Base-by-base conservation (phyloP, 331 rosid species). In the Spiraea crenata region DNA sequence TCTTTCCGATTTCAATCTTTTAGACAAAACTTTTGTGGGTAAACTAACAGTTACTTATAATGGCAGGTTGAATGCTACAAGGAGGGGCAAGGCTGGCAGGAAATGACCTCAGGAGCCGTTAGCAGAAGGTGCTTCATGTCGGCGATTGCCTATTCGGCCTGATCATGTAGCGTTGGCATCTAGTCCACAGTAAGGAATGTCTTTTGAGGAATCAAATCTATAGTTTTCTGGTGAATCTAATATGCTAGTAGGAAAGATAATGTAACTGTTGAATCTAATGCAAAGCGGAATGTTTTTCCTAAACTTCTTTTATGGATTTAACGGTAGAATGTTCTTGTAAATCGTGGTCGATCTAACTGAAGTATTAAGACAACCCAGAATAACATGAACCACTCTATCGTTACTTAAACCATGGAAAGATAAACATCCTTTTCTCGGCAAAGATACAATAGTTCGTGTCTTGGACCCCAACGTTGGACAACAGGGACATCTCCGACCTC, bases 11-110 rank as follows among this genome's bases (percentile, higher is more conserved):
- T 39, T 56, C 6, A 9, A 17, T 17, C 34, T 69, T 16, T 56
- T 73, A 70, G 15, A 56, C 45, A 35, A 1, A 31, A 3, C 15
- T 25, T 4, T 19, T 60, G 16, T 5, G n/a, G 39, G 61, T 57
- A 16, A 41, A 65, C 10, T 56, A 39, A 57, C 48, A 47, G 82
- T 66, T 77, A 57, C 57, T 42, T 31, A 55, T 15, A 50, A 61
- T 51, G 73, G 34, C 83, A 91, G 99, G 89, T 91, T 77, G 99
- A 91, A 76, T 73, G 6, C 72, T 93, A 83, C 72, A 85, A 82
- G 66, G 96, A 82, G 65, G 95, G 91, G 5, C 65, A 41, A 50
- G 95, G 88, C 20, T 93, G 99, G 97, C 72, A 67, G 46, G 87
- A 85, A 73, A 74, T 49, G n/a, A 38, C 20, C 39, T 34, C 79